These are phyloP conservation scores for Phytophthora citrophthora DNA, from an alignment of 352 stramenopile genomes.

Conservation along the genomic window DNA sequence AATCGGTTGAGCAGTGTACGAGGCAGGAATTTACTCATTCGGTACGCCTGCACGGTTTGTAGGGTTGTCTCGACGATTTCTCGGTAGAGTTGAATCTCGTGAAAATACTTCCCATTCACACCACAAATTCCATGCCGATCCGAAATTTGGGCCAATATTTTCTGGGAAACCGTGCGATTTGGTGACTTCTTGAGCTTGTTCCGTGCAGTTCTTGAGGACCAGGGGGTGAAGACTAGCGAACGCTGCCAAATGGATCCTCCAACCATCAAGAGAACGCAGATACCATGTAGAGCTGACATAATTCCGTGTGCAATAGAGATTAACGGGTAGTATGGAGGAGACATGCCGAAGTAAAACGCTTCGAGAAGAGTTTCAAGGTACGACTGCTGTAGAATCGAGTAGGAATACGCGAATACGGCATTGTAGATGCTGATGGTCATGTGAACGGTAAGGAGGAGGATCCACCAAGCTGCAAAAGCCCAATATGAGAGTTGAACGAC, in stretches of 20 bases:
- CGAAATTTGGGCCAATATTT: background rate
- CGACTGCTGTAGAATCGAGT: constrained; percentile 12
- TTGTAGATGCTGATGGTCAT: constrained; percentile 4
- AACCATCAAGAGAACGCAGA: background rate
- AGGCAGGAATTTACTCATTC: constrained; percentile 19
- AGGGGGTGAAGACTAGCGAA: constrained; percentile 1
- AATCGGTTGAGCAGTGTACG: constrained; percentile 27
- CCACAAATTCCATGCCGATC: constrained; percentile 4
- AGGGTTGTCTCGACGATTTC: constrained; percentile 22
- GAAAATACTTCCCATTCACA: constrained; percentile 14
- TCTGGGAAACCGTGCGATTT: background rate
- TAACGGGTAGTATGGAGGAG: background rate
- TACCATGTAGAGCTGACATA: background rate
- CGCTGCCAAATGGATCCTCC: constrained; percentile 1
- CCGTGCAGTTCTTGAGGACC: background rate
- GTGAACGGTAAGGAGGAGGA: constrained; percentile 13
- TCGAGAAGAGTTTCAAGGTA: constrained; percentile 16
- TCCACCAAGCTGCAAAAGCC: constrained; percentile 17
- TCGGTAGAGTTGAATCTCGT: constrained; percentile 7
- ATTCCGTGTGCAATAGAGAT: background rate
- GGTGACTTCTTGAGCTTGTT: background rate
- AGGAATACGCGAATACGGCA: constrained; percentile 14
- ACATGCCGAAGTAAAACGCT: constrained; percentile 13
- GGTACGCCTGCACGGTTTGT: constrained; percentile 23
- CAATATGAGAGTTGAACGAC: constrained; percentile 4